Conservation (phyloP, 1,284 basidiomycete genomes). For the Cystobasidiaceae sp. region DNA sequence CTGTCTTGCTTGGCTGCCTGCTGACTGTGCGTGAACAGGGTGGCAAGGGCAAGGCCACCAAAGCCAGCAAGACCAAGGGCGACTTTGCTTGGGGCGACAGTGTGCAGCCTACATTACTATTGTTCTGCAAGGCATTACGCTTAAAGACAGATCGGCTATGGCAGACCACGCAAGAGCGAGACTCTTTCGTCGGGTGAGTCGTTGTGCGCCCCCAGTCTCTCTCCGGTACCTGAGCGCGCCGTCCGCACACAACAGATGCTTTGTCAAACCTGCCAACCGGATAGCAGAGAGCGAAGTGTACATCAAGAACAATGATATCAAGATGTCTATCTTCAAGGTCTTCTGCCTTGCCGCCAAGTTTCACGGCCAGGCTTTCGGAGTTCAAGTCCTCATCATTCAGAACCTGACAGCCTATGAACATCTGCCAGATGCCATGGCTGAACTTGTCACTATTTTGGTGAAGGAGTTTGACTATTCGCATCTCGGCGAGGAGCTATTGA, state of each 20-base stretch:
- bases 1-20: background rate
- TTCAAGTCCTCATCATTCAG: constrained; percentile 87
- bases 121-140: constrained; percentile 67
- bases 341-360: constrained; percentile 88
- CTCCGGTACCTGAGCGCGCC: background rate
- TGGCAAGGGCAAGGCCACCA: constrained; percentile 33
- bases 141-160: constrained; percentile 76
- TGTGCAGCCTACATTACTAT: constrained; percentile 61
- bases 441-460: constrained; percentile 71
- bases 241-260: constrained; percentile 56
- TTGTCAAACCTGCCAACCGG: constrained; percentile 78
- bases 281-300: constrained; percentile 79
- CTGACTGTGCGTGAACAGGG: background rate
- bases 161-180: constrained; percentile 75
- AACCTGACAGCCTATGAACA: constrained; percentile 91
- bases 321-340: constrained; percentile 72
- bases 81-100: constrained; percentile 73
- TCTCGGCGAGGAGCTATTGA: constrained; percentile 81
- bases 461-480: constrained; percentile 85
- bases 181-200: constrained; percentile 69
- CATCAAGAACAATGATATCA: constrained; percentile 73
- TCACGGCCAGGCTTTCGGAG: constrained; percentile 65
- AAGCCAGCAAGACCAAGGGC: constrained; percentile 38
- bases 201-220: background rate
- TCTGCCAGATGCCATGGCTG: constrained; percentile 87